A percentile compares a stretch with the other conserved stretches of the same genome.
phyloP scores from a whole-genome alignment of 2,329 filamentous ascomycete genomes.

The Phyllosticta capitalensis region DNA sequence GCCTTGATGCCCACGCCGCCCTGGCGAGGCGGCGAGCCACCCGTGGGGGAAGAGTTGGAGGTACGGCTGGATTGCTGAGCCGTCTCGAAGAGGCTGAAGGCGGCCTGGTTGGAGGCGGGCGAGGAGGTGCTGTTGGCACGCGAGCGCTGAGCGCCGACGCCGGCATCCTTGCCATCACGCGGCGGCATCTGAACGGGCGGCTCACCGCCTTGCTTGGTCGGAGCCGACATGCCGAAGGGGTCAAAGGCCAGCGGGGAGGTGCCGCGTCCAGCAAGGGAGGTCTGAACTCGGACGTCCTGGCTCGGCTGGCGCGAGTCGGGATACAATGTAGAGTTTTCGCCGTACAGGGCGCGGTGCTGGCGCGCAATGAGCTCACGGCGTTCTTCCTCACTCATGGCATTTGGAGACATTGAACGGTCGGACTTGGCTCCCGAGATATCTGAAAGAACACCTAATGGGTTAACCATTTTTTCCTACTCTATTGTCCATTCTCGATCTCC shows the following conservation, averaged over 20 bases:
- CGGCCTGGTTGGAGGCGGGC: slow-evolving; percentile 57
- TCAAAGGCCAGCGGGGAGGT: slow-evolving; percentile 76
- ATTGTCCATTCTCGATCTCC: slow-evolving; percentile 66
- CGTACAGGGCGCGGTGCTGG: slow-evolving; percentile 89
- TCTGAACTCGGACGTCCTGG: slow-evolving; percentile 52
- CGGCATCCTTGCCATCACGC: slow-evolving; percentile 35
- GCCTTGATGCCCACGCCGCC: slow-evolving; percentile 41
- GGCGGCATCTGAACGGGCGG: slow-evolving; percentile 41
- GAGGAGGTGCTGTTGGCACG: slow-evolving; percentile 80
- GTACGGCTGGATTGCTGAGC: slow-evolving; percentile 63
- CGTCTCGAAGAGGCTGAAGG: slow-evolving; percentile 39
- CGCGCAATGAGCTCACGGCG: slow-evolving; percentile 92
- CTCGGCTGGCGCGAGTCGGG: slow-evolving; percentile 59
- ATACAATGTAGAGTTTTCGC: slow-evolving; percentile 59
- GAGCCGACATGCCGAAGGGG: slow-evolving; percentile 47
- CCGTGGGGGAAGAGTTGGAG: slow-evolving; percentile 70
- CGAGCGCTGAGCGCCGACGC: slow-evolving; percentile 46
- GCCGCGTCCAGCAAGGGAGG: slow-evolving; percentile 55
- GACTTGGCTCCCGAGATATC: slow-evolving; percentile 69
- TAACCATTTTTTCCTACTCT: slow-evolving; percentile 36
- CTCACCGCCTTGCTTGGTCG: slow-evolving; percentile 37
- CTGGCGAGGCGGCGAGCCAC: slow-evolving; percentile 65
- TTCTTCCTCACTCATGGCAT: slow-evolving; percentile 86
- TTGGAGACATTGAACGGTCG: slow-evolving; percentile 76
- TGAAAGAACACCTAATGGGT: slow-evolving; percentile 50